Evolutionary conservation across 2,329 filamentous ascomycete species (phyloP).

Genomic region (Botrytis fragariae): DNA sequence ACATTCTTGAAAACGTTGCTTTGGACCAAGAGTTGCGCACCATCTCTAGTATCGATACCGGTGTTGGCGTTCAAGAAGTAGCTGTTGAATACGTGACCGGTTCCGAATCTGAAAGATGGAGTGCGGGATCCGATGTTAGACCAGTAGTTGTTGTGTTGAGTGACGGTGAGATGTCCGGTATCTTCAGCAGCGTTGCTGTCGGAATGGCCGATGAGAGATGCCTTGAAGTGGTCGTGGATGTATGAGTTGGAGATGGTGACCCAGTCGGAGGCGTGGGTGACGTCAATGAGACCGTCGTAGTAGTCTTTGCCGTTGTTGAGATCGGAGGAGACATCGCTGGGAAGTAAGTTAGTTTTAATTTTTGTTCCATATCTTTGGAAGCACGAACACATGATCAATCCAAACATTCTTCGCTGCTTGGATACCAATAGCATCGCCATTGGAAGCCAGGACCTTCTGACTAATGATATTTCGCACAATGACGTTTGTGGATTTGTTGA

Average conservation of each 20-base stretch:
- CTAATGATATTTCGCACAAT: conserved; percentile 57
- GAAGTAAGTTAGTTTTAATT: neutral
- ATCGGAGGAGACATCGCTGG: conserved; percentile 38
- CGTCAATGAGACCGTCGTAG: conserved; percentile 46
- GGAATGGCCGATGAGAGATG: conserved; percentile 35
- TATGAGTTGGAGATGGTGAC: conserved; percentile 46
- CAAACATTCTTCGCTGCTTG: conserved; percentile 49
- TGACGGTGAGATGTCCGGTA: conserved; percentile 34
- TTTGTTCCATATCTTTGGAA: neutral
- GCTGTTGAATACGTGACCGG: conserved; percentile 53
- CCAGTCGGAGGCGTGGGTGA: conserved; percentile 46
- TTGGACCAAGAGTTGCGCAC: conserved; percentile 48
- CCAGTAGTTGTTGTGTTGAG: conserved; percentile 33
- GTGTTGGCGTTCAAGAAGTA: conserved; percentile 47
- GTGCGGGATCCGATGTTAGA: conserved; percentile 34
- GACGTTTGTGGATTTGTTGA: conserved; percentile 51
- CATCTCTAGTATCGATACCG: conserved; percentile 56
- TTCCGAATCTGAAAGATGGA: conserved; percentile 64
- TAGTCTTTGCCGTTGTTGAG: conserved; percentile 43
- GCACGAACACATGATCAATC: conserved; percentile 17
- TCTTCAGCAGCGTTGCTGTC: conserved; percentile 34
- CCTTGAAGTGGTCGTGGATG: conserved; percentile 44
- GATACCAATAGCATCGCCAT: conserved; percentile 51
- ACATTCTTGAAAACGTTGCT: conserved; percentile 49
- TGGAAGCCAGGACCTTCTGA: conserved; percentile 45